Percentiles rank a stretch among this genome's conserved stretches.
These are phyloP conservation scores for Paramecium caudatum DNA, from an alignment of 73 alveolate species.

Conservation along the genomic window DNA sequence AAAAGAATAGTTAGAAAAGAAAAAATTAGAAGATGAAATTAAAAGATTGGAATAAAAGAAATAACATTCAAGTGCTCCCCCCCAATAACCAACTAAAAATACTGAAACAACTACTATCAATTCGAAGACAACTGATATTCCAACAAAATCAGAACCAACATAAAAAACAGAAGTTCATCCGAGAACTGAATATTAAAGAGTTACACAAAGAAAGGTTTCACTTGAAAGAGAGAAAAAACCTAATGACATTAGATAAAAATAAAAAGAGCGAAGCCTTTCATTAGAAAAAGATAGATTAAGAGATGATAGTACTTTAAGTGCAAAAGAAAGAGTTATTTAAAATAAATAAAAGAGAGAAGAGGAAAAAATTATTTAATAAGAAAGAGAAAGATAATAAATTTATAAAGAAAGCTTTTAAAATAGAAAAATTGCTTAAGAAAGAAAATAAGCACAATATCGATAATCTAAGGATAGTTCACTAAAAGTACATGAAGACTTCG, in stretches of 20 bases:
- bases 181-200: conserved; percentile 3
- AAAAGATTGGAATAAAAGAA: conserved; percentile 74
- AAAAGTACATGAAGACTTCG: conserved; percentile 72
- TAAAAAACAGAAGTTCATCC: conserved; percentile 27
- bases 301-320: conserved; percentile 60
- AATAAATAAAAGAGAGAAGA: conserved; percentile 60
- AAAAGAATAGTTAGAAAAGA: conserved; percentile 66
- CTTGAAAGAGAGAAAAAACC: conserved; percentile 56
- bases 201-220: conserved; percentile 30
- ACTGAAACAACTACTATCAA: not conserved
- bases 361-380: conserved; percentile 50
- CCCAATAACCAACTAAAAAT: not conserved
- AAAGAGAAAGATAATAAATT: conserved; percentile 45
- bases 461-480: conserved; percentile 69
- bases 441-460: conserved; percentile 69
- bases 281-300: conserved; percentile 67
- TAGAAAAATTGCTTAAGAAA: conserved; percentile 64
- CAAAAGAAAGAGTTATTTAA: conserved; percentile 60
- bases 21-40: conserved; percentile 71
- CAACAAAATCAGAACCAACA: not conserved
- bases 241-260: conserved; percentile 5
- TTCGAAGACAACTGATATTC: too few species aligned
- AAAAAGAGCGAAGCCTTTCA: conserved; percentile 57
- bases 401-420: conserved; percentile 52
- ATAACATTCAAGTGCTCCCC: not conserved